Evolutionary conservation across 1,284 basidiomycete species (phyloP).

Genomic region (Schizophyllum amplum): DNA sequence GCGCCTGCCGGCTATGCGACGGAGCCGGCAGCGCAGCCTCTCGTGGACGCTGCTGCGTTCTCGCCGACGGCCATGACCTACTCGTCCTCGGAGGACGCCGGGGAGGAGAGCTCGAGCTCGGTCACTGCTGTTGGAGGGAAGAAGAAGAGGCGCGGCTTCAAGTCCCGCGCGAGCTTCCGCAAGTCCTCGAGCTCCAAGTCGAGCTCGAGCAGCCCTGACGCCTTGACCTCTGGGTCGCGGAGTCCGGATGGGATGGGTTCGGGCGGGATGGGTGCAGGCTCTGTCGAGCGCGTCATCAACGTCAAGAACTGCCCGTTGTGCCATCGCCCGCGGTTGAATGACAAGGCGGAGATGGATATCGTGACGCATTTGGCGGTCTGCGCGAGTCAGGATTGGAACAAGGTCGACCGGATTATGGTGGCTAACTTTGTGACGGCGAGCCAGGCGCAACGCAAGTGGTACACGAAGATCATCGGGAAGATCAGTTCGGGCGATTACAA

Average conservation of each 20-base stretch:
- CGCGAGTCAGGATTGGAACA: conserved; percentile 86
- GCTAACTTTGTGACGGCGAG: conserved; percentile 93
- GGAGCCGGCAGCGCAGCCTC: conserved; percentile 37
- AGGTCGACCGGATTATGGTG: conserved; percentile 83
- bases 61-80: not conserved
- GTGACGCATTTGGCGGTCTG: conserved; percentile 92
- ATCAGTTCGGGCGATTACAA: conserved; percentile 82
- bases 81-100: conserved; percentile 9
- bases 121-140: conserved; percentile 1
- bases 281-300: conserved; percentile 89
- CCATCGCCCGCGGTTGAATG: conserved; percentile 77
- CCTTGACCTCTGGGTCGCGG: conserved; percentile 15
- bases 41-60: conserved; percentile 24
- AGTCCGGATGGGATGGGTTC: conserved; percentile 2
- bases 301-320: conserved; percentile 93
- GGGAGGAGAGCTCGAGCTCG: not conserved
- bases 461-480: conserved; percentile 83
- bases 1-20: conserved; percentile 21
- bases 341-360: conserved; percentile 89
- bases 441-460: conserved; percentile 97
- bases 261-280: conserved; percentile 27
- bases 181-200: conserved; percentile 23
- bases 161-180: conserved; percentile 8
- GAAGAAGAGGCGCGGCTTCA: conserved; percentile 6
- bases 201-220: conserved; percentile 26